Evolutionary conservation across 106 monocot species (phyloP).

Genomic region (Allium sativum): DNA sequence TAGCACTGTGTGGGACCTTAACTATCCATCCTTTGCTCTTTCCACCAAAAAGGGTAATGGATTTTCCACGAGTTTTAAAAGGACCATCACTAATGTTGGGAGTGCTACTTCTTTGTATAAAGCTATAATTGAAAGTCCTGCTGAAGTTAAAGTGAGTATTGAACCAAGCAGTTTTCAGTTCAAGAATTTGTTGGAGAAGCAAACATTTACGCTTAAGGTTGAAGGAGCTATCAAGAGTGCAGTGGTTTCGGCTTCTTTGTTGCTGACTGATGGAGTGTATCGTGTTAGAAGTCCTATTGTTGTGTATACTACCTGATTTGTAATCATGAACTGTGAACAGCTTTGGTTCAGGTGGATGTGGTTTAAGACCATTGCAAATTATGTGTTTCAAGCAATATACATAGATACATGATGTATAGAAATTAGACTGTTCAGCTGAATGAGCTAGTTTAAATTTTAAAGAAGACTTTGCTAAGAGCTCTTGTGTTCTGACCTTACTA

Average conservation of each 20-base stretch:
- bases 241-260: constrained; percentile 14
- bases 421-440: too few species aligned
- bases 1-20: constrained; percentile 13
- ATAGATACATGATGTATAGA: too few species aligned
- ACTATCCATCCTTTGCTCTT: constrained; percentile 38
- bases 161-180: constrained; percentile 14
- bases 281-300: constrained; percentile 39
- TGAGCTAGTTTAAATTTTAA: too few species aligned
- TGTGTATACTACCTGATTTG: constrained; percentile 9
- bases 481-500: too few species aligned
- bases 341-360: too few species aligned
- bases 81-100: constrained; percentile 43
- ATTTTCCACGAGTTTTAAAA: constrained; percentile 3
- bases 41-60: background rate
- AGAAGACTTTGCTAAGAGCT: too few species aligned
- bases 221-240: background rate
- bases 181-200: constrained; percentile 7
- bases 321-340: background rate
- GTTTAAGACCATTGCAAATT: too few species aligned
- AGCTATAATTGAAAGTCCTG: background rate
- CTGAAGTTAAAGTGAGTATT: constrained; percentile 8
- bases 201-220: constrained; percentile 17
- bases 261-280: constrained; percentile 24
- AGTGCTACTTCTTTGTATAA: background rate
- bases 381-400: too few species aligned